Base-by-base conservation (phyloP, 345 rosid species). In the Aquilaria sinensis region DNA sequence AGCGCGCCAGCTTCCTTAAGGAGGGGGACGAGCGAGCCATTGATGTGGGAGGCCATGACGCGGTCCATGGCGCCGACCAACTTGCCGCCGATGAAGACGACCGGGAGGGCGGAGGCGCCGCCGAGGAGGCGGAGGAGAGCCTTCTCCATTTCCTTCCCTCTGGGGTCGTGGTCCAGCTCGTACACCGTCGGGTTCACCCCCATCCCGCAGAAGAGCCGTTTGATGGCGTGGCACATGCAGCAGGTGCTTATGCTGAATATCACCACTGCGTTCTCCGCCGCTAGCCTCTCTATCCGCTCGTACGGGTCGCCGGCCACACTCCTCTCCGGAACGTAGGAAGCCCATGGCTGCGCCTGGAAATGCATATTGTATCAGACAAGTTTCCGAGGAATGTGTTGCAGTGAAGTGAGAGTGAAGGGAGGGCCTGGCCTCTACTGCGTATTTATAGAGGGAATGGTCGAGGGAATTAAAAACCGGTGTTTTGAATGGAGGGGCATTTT, bases 221-320 rank as follows among this genome's bases (percentile, higher is more conserved):
- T 92, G 13, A 82, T 81, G 65, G 89, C 92, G 71, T 89, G 98
- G 75, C 96, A 92, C 98, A 92, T 92, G 86, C 98, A 92, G 79
- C 98, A 92, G 0, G 77, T 80, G 78, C 98, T 92, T 10, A 81
- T 72, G 80, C 98, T 89, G 74, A 92, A 87, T 34, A 92, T 81
- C 66, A 92, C 98, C 73, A 92, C 98, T 9, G 98, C 96, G 56
- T 74, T 87, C 75, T 85, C 98, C 2, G 95, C 71, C 0, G 87
- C 98, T 56, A 92, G 59, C 74, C 80, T 71, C 79, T 79, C 84
- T 63, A 92, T 81, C 33, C 85, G 74, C 56, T 77, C 77, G 75
- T 80, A 31, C 1, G 81, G 71, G 65, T 84, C 85, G 47, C 81
- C 69, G 9, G 11, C 60, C 49, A 31, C 14, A 3, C 62, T 41